These are phyloP conservation scores for Suillus weaverae DNA, from an alignment of 768 basidiomycete species.

Conservation along the genomic window DNA sequence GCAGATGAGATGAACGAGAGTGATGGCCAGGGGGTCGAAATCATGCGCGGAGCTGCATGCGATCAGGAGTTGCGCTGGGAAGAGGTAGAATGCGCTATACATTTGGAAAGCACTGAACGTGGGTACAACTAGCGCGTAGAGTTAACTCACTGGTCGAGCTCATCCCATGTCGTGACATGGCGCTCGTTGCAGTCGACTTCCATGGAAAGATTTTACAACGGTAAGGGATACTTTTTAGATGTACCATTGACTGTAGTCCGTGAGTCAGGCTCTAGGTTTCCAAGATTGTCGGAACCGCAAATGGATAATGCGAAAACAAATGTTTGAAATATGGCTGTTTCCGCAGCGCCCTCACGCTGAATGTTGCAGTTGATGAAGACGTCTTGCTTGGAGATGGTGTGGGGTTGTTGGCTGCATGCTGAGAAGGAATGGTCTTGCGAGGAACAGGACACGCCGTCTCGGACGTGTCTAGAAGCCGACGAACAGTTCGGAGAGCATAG, in stretches of 20 bases:
- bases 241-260: not conserved
- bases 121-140: not conserved
- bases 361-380: not conserved
- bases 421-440: not conserved
- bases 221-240: not conserved
- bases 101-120: not conserved
- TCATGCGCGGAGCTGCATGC: slow-evolving; percentile 17
- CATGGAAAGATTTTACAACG: slow-evolving; percentile 16
- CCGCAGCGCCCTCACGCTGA: not conserved
- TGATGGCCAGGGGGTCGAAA: slow-evolving; percentile 12
- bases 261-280: not conserved
- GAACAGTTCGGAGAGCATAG: not conserved
- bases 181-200: slow-evolving; percentile 12
- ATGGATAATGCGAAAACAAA: not conserved
- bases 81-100: slow-evolving; percentile 13
- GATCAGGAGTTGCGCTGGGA: slow-evolving; percentile 27
- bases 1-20: slow-evolving; percentile 22
- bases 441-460: not conserved
- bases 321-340: not conserved
- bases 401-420: not conserved
- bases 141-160: slow-evolving; percentile 18
- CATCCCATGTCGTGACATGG: slow-evolving; percentile 30
- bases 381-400: not conserved
- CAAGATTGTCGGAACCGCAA: not conserved
- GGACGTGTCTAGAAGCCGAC: not conserved